These are phyloP conservation scores for Beauveria australis DNA, from an alignment of 2,329 filamentous ascomycete species.

Conservation along the genomic window DNA sequence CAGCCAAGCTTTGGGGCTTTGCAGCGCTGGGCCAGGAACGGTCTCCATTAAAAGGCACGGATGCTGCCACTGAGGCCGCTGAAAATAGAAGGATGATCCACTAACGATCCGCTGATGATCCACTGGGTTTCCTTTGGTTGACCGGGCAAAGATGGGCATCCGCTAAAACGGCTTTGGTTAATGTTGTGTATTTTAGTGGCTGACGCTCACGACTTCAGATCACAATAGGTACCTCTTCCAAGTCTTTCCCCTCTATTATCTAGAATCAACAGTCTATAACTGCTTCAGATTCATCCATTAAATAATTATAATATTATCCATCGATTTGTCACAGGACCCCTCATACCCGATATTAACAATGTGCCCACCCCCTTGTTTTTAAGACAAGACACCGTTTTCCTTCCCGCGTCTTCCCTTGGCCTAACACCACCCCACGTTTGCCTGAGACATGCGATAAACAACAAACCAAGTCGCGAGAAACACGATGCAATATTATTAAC, in stretches of 20 bases:
- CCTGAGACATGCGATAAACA: constrained; percentile 8
- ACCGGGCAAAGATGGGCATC: not conserved
- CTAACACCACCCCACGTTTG: constrained; percentile 1
- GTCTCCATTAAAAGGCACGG: not conserved
- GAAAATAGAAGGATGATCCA: not conserved
- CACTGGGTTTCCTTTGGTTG: constrained; percentile 4
- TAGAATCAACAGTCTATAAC: not conserved
- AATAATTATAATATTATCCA: no score
- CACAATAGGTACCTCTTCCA: no score
- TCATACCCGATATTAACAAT: not conserved
- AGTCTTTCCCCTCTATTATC: not conserved
- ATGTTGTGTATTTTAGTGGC: not conserved
- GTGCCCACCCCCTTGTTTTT: not conserved
- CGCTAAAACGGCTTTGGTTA: no score
- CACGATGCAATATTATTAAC: not conserved
- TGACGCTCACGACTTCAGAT: no score
- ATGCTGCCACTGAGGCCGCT: not conserved
- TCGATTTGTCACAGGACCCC: not conserved
- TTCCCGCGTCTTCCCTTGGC: not conserved
- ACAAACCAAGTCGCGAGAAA: constrained; percentile 7
- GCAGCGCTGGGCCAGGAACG: not conserved
- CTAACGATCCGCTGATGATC: not conserved
- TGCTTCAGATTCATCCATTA: not conserved
- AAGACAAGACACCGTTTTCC: not conserved
- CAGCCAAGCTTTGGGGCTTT: not conserved